phyloP scores from a whole-genome alignment of 179 eudicot genomes.

The Gypsophila paniculata region DNA sequence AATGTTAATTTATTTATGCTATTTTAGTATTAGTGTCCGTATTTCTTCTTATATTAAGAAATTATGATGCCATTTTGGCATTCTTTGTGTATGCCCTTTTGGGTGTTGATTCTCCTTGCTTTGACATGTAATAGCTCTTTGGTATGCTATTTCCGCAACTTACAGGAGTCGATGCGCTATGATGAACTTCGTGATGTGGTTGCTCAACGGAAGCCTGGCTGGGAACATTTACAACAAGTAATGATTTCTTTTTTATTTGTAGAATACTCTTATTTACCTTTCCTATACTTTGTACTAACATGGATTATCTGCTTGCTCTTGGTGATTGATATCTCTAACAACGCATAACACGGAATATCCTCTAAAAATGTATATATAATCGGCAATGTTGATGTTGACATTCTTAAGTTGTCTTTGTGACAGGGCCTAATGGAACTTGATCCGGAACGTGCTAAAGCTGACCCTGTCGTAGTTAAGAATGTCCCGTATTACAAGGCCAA shows the following conservation, averaged over 20 bases:
- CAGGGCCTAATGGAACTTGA: slow-evolving; percentile 78
- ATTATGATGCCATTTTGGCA: background rate
- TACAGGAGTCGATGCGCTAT: slow-evolving; percentile 80
- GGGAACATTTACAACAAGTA: slow-evolving; percentile 91
- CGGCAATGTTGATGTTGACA: too few relatives aligned
- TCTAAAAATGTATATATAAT: too few relatives aligned
- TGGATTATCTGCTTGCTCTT: too few relatives aligned
- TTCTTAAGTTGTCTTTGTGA: slow-evolving; percentile 18
- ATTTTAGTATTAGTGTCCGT: background rate
- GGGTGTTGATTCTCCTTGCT: too few relatives aligned
- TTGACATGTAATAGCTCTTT: too few relatives aligned
- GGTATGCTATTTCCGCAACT: background rate
- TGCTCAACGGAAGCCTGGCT: slow-evolving; percentile 77
- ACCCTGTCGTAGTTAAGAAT: slow-evolving; percentile 71
- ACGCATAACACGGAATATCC: too few relatives aligned
- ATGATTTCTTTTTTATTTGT: slow-evolving; percentile 17
- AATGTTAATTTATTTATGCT: background rate
- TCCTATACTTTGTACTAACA: too few relatives aligned
- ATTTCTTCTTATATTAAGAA: background rate
- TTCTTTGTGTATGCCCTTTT: background rate
- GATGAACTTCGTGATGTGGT: slow-evolving; percentile 82
- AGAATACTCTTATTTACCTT: background rate
- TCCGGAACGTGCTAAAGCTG: slow-evolving; percentile 78
- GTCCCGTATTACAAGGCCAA: slow-evolving; percentile 75
- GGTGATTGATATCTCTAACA: too few relatives aligned